phyloP scores from a whole-genome alignment of 257 asterid genomes.

The Nicotiana tomentosiformis region DNA sequence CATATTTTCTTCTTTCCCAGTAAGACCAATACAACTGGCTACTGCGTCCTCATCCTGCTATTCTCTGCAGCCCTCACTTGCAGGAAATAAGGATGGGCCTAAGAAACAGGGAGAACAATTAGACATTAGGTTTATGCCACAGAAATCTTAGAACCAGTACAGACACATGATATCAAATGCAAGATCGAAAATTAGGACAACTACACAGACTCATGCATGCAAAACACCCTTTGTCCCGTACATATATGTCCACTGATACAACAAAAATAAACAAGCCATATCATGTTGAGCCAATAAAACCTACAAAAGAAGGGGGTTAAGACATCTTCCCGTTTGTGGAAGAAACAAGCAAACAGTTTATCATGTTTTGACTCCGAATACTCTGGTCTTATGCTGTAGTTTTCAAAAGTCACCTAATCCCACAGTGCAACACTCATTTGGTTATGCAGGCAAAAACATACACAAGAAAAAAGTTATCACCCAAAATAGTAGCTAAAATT shows the following conservation, averaged over 20 bases:
- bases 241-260: background rate
- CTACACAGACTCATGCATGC: no score
- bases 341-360: background rate
- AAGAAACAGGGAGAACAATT: background rate
- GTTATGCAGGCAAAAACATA: background rate
- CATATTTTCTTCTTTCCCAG: background rate
- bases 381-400: background rate
- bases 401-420: background rate
- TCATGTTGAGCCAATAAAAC: background rate
- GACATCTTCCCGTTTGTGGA: background rate
- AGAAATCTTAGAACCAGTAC: background rate
- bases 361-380: background rate
- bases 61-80: constrained; percentile 21
- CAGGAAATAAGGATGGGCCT: constrained; percentile 19
- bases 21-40: background rate
- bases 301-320: background rate
- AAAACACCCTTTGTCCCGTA: background rate
- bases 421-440: background rate
- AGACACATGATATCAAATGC: background rate
- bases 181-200: background rate
- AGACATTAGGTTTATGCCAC: background rate
- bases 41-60: constrained; percentile 18
- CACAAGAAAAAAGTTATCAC: background rate
- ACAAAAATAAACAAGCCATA: background rate
- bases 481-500: background rate